A percentile compares a stretch with the other conserved stretches of the same genome.
phyloP scores from a whole-genome alignment of 1,284 basidiomycete species.

The Rhodotorula sp. region DNA sequence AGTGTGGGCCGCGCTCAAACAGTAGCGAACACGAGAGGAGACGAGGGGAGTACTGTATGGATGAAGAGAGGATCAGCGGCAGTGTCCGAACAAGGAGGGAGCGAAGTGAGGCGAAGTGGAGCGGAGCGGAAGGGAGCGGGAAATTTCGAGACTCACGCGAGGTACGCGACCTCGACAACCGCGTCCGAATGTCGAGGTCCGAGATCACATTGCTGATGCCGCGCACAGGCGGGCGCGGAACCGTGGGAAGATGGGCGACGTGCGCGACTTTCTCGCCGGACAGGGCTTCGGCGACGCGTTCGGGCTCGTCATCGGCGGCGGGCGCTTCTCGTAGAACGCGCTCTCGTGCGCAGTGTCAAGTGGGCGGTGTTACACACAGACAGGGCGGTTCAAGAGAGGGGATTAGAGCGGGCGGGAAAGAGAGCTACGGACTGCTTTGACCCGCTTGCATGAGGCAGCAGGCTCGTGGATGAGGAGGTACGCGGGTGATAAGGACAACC shows the following conservation, averaged over 20 bases:
- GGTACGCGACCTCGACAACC: conserved; percentile 70
- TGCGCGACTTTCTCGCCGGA: conserved; percentile 50
- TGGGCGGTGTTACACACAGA: background rate
- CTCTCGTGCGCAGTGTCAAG: background rate
- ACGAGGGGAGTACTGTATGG: conserved; percentile 71
- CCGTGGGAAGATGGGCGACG: conserved; percentile 54
- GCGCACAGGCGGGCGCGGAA: conserved; percentile 52
- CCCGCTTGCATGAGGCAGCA: too few species aligned
- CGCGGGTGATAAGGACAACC: background rate
- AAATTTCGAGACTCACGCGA: conserved; percentile 42
- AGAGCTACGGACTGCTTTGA: too few species aligned
- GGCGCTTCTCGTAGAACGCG: conserved; percentile 47
- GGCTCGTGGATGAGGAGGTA: too few species aligned
- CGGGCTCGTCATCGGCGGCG: conserved; percentile 48
- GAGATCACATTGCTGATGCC: conserved; percentile 53
- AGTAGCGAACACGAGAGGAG: conserved; percentile 88
- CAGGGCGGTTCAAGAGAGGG: background rate
- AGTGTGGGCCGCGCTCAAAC: conserved; percentile 90
- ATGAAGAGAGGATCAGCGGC: too few species aligned
- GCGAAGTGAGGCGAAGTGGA: background rate
- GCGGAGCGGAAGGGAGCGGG: background rate
- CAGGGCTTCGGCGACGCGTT: conserved; percentile 43
- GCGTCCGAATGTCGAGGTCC: conserved; percentile 50
- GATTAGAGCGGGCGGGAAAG: background rate
- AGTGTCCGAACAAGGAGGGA: conserved; percentile 10